A percentile compares a stretch with the other conserved stretches of the same genome.
phyloP scores from a whole-genome alignment of 2,329 filamentous ascomycete species.

The Fusarium liriodendri region DNA sequence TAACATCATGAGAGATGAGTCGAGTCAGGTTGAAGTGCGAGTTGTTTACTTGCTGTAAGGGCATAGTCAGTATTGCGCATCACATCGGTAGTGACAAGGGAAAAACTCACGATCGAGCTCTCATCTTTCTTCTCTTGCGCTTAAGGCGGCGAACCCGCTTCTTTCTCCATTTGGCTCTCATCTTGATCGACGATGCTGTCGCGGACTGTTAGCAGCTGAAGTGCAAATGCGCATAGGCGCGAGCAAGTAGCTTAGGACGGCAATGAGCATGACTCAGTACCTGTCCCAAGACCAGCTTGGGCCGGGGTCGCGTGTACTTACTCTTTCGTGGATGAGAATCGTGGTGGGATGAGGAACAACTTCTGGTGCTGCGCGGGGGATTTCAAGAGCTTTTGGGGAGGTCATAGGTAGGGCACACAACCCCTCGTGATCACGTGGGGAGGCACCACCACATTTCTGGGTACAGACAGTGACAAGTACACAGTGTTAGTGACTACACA shows the following conservation, averaged over 20 bases:
- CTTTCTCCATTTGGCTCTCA: constrained; percentile 99
- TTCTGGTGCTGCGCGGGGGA: constrained; percentile 43
- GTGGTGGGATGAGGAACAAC: constrained; percentile 57
- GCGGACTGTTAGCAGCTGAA: constrained; percentile 35
- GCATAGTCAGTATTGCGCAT: constrained; percentile 48
- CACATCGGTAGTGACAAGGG: neutral
- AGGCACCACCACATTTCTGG: neutral
- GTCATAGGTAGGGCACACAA: constrained; percentile 51
- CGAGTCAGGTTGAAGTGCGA: constrained; percentile 68
- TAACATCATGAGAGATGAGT: constrained; percentile 57
- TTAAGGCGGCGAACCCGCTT: constrained; percentile 99
- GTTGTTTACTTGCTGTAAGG: constrained; percentile 73
- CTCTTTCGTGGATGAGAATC: constrained; percentile 60
- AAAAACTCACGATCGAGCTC: constrained; percentile 87
- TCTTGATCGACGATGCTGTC: constrained; percentile 63
- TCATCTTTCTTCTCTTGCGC: constrained; percentile 99
- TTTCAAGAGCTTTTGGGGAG: constrained; percentile 46
- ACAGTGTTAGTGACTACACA: neutral
- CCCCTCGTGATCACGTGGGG: constrained; percentile 50
- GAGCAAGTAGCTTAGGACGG: constrained; percentile 12
- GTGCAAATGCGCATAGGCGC: neutral
- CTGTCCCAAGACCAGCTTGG: constrained; percentile 14
- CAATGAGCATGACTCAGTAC: constrained; percentile 25
- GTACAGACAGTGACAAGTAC: neutral
- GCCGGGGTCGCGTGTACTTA: constrained; percentile 40